Conservation (phyloP, 768 basidiomycete genomes). For the Phylloporus sp. region DNA sequence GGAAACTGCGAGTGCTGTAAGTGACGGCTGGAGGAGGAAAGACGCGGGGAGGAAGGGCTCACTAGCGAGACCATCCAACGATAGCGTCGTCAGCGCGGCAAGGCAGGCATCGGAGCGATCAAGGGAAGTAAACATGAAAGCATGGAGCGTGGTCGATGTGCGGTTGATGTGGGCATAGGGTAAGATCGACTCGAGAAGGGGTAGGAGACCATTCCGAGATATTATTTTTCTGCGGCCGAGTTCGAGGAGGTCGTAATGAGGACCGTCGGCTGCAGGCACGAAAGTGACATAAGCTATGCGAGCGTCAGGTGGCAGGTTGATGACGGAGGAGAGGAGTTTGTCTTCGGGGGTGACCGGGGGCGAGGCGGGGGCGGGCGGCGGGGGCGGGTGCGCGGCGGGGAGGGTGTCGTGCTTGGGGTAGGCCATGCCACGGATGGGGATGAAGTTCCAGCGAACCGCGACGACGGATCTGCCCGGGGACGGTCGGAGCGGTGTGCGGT, state of each 20-base stretch:
- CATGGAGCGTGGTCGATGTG: conserved; percentile 45
- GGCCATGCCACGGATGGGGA: conserved; percentile 24
- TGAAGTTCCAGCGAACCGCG: neutral
- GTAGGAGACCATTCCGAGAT: conserved; percentile 31
- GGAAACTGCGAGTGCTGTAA: conserved; percentile 32
- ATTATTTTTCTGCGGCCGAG: conserved; percentile 48
- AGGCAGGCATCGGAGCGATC: conserved; percentile 30
- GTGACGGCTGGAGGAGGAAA: neutral
- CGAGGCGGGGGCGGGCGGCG: conserved; percentile 12
- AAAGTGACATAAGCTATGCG: conserved; percentile 45
- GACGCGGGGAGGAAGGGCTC: conserved; percentile 26
- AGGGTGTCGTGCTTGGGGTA: conserved; percentile 24
- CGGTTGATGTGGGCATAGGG: conserved; percentile 45
- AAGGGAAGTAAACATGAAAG: conserved; percentile 47
- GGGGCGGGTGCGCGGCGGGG: conserved; percentile 12
- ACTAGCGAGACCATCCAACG: conserved; percentile 51
- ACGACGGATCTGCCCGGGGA: neutral
- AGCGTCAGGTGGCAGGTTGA: conserved; percentile 41
- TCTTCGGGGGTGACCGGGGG: conserved; percentile 35
- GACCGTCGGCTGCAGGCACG: conserved; percentile 26
- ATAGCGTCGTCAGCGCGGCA: conserved; percentile 33
- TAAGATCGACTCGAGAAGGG: conserved; percentile 48
- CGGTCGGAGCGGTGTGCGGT: neutral
- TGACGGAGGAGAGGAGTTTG: conserved; percentile 42
- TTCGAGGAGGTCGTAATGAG: conserved; percentile 45